These are phyloP conservation scores for Colletotrichum phormii DNA, from an alignment of 2,329 filamentous ascomycete genomes.

Conservation along the genomic window DNA sequence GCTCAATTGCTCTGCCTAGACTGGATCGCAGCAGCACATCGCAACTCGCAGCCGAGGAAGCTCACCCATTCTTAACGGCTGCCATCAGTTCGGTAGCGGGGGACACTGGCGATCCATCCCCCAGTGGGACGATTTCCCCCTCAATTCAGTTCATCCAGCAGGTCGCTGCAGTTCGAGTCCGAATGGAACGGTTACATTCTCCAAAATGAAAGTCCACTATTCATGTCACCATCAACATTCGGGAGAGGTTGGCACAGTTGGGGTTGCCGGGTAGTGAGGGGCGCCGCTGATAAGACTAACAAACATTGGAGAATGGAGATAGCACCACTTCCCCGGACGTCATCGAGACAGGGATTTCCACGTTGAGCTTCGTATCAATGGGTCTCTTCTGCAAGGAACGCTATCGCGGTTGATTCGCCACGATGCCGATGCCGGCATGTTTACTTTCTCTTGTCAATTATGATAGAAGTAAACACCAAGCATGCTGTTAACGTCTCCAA, in stretches of 20 bases:
- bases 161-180: neutral
- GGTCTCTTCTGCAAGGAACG: neutral
- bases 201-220: constrained; percentile 31
- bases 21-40: neutral
- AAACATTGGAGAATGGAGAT: constrained; percentile 8
- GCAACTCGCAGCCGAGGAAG: neutral
- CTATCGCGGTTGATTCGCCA: neutral
- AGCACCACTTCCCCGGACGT: constrained; percentile 16
- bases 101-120: constrained; percentile 16
- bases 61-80: constrained; percentile 11
- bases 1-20: neutral
- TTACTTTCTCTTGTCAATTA: neutral
- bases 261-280: constrained; percentile 26
- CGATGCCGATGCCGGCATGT: neutral
- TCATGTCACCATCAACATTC: constrained; percentile 27
- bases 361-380: neutral
- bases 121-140: neutral
- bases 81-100: neutral
- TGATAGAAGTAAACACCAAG: neutral
- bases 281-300: constrained; percentile 23
- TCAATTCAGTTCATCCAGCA: constrained; percentile 17
- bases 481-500: neutral
- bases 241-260: neutral
- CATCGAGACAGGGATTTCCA: neutral
- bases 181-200: constrained; percentile 32